These are phyloP conservation scores for Trichothecium roseum DNA, from an alignment of 2,329 filamentous ascomycete species.

Conservation along the genomic window DNA sequence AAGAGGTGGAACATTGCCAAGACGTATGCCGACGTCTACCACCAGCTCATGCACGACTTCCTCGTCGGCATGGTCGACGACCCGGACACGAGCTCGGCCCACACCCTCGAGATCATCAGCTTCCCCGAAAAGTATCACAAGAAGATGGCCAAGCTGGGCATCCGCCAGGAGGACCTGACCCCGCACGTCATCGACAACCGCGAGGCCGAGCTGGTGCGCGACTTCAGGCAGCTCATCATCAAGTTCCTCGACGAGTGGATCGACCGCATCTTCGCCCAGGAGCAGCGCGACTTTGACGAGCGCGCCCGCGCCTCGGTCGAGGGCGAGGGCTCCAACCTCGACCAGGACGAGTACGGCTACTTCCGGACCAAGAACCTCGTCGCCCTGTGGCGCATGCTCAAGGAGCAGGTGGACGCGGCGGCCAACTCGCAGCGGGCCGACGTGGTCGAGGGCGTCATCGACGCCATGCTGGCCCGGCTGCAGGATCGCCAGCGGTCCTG, in stretches of 20 bases:
- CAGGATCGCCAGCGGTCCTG: conserved; percentile 74
- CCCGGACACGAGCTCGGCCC: conserved; percentile 70
- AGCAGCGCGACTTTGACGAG: conserved; percentile 70
- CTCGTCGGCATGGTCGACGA: conserved; percentile 76
- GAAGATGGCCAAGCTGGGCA: conserved; percentile 87
- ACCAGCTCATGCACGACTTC: conserved; percentile 91
- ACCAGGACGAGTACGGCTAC: conserved; percentile 79
- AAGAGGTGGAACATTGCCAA: conserved; percentile 94
- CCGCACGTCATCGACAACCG: conserved; percentile 87
- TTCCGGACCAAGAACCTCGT: conserved; percentile 87
- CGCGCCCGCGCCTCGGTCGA: conserved; percentile 37
- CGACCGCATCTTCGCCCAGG: conserved; percentile 77
- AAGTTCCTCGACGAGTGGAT: conserved; percentile 96
- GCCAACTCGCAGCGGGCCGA: conserved; percentile 77
- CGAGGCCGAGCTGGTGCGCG: conserved; percentile 79
- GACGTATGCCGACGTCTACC: conserved; percentile 85
- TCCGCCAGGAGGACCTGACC: conserved; percentile 62
- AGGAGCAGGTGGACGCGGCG: conserved; percentile 81
- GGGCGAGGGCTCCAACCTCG: conserved; percentile 62
- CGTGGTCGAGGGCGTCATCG: conserved; percentile 88
- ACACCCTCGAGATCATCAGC: conserved; percentile 84
- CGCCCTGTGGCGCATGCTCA: conserved; percentile 95
- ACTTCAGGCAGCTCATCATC: conserved; percentile 92
- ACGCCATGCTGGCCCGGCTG: conserved; percentile 87
- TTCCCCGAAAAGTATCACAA: conserved; percentile 95